A percentile compares a stretch with the other conserved stretches of the same genome.
These are phyloP conservation scores for Chlorella vulgaris DNA, from an alignment of 139 green algal genomes.

Conservation along the genomic window DNA sequence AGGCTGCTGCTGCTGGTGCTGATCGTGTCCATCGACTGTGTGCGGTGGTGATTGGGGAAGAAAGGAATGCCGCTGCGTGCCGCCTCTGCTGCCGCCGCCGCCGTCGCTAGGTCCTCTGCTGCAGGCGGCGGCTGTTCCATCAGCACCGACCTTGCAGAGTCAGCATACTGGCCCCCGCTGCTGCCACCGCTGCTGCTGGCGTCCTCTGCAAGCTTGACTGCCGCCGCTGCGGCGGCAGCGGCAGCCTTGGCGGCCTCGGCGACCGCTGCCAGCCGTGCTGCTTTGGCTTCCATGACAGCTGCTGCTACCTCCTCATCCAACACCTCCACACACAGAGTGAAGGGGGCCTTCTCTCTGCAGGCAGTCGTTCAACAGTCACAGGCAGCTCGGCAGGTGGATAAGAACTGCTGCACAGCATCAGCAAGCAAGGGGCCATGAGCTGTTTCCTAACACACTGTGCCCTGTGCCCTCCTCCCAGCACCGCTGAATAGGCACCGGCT, in stretches of 20 bases:
- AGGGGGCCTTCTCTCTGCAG: constrained; percentile 77
- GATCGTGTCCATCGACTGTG: constrained; percentile 29
- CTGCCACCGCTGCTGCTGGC: neutral
- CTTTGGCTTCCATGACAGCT: neutral
- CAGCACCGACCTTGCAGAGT: constrained; percentile 20
- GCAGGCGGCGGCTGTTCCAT: neutral
- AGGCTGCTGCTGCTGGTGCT: constrained; percentile 21
- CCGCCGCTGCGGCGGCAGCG: neutral
- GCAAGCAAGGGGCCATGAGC: too few relatives aligned
- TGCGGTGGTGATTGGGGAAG: constrained; percentile 39
- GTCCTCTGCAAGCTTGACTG: neutral
- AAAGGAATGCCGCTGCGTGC: constrained; percentile 32
- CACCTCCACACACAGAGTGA: constrained; percentile 85
- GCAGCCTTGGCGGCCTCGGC: neutral
- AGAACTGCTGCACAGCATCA: too few relatives aligned
- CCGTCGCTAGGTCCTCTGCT: neutral
- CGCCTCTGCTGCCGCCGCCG: constrained; percentile 21
- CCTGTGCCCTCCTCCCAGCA: too few relatives aligned
- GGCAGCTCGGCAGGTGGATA: too few relatives aligned
- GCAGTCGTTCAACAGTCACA: too few relatives aligned
- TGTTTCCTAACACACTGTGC: too few relatives aligned
- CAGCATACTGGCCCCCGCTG: neutral
- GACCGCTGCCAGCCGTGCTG: constrained; percentile 5
- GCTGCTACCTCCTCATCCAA: constrained; percentile 50
- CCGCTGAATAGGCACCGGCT: too few relatives aligned